Evolutionary conservation across 2,329 filamentous ascomycete species (phyloP), one percentile per base, ranked within the genome.

Genomic region (Microsporum canis): DNA sequence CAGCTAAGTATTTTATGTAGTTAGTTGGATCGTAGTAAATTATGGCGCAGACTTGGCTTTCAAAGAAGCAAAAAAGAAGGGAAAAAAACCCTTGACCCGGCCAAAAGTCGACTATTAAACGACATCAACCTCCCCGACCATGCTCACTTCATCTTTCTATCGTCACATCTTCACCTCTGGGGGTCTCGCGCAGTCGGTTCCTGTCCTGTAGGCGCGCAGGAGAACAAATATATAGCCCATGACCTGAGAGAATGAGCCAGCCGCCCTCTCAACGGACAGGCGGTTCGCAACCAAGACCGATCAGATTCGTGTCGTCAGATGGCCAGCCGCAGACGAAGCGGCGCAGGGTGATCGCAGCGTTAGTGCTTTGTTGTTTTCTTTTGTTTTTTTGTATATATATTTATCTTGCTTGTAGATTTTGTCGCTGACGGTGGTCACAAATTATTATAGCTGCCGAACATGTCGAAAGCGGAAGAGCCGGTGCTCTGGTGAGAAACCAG

Each of bases 221-320:
- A 43, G 12, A n/a, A n/a, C 39, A 43, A 23, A n/a, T n/a, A 5
- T 14, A n/a, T n/a, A 43, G 65, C 76, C 73, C 58, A 73, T 70
- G 64, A 76, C 75, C 60, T 73, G 58, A 23, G 60, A 60, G 34
- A 23, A 63, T 63, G 62, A 62, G 57, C 62, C 38, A 59, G 49
- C 45, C 57, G 57, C 58, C 56, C 60, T 61, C 58, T 57, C 60
- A 81, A 6, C 60, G 56, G 53, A 41, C 61, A 41, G 34, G 39
- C 36, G 45, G 31, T 33, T 33, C 57, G 33, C 70, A 57, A 68
- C 69, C 67, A 17, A 69, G 74, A 61, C 77, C 77, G 68, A 88
- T 89, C 66, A 86, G 88, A 67, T 92, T 91, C 72, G 88, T 92
- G 67, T 88, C 89, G 65, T 90, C 86, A 69, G 87, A 91, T 75